These are phyloP conservation scores for Corylus heterophylla DNA, from an alignment of 306 rosid genomes.

Conservation along the genomic window DNA sequence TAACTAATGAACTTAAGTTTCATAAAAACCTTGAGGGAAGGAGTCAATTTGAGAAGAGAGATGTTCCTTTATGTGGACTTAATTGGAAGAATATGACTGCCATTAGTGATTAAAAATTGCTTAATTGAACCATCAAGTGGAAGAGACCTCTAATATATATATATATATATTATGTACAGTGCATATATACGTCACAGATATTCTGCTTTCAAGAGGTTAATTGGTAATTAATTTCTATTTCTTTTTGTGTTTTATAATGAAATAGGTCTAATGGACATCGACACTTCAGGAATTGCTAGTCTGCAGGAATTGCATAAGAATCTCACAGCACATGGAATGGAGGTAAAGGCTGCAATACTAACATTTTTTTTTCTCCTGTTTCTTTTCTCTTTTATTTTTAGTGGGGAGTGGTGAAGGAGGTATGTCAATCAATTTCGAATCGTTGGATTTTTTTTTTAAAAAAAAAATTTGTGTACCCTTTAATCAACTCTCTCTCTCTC, in stretches of 20 bases:
- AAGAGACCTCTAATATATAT: neutral
- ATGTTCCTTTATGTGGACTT: neutral
- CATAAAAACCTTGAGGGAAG: too few species aligned
- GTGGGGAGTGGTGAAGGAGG: too few species aligned
- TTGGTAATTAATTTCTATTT: neutral
- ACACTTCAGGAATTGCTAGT: slow-evolving; percentile 73
- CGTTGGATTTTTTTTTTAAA: neutral
- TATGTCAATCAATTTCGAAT: too few species aligned
- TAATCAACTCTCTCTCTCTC: neutral
- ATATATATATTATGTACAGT: neutral
- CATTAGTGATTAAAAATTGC: neutral
- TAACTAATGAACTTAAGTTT: too few species aligned
- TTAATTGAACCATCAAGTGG: neutral
- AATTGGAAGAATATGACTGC: neutral
- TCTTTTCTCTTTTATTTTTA: neutral
- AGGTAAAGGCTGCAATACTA: slow-evolving; percentile 34
- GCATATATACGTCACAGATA: neutral
- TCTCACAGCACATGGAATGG: slow-evolving; percentile 51
- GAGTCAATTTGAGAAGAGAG: too few species aligned
- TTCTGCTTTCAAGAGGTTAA: neutral
- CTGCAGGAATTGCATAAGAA: slow-evolving; percentile 57
- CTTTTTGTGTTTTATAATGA: neutral
- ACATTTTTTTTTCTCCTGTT: neutral
- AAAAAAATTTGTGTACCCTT: neutral
- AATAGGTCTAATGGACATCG: slow-evolving; percentile 68